A percentile compares a stretch with the other conserved stretches of the same genome.
Conservation (phyloP, 2,329 filamentous ascomycete species). For the Cladosporium phlei region DNA sequence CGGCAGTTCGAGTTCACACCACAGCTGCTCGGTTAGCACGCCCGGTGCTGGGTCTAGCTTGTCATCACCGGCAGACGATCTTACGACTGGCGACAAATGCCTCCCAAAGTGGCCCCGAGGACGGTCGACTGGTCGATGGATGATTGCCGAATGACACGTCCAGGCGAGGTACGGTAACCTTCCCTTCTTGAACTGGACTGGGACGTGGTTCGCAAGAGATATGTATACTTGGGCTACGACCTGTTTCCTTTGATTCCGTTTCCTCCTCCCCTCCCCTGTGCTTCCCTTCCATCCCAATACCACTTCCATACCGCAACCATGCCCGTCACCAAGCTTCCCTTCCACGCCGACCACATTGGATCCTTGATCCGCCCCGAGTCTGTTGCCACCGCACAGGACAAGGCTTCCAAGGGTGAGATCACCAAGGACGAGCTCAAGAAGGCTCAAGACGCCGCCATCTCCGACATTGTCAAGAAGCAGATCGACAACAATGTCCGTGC, state of each 20-base stretch:
- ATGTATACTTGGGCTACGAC: not conserved
- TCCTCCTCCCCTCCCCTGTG: not conserved
- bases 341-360: conserved; percentile 69
- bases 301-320: conserved; percentile 14
- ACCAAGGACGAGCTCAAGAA: conserved; percentile 53
- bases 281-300: not conserved
- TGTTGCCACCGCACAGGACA: conserved; percentile 56
- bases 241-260: conserved; percentile 2
- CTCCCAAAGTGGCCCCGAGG: too few species aligned
- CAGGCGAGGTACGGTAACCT: not conserved
- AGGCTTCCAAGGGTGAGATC: conserved; percentile 52
- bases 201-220: conserved; percentile 6
- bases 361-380: conserved; percentile 63
- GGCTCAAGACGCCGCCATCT: conserved; percentile 62
- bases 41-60: too few species aligned
- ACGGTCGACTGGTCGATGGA: too few species aligned
- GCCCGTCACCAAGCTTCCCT: conserved; percentile 49
- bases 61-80: too few species aligned
- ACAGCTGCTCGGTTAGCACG: too few species aligned
- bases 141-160: conserved; percentile 12
- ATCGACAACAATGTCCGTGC: conserved; percentile 57
- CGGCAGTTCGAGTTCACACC: too few species aligned
- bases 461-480: conserved; percentile 62
- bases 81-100: too few species aligned
- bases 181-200: conserved; percentile 2